phyloP scores from a whole-genome alignment of 2,329 filamentous ascomycete species.

The Nemania sp. region DNA sequence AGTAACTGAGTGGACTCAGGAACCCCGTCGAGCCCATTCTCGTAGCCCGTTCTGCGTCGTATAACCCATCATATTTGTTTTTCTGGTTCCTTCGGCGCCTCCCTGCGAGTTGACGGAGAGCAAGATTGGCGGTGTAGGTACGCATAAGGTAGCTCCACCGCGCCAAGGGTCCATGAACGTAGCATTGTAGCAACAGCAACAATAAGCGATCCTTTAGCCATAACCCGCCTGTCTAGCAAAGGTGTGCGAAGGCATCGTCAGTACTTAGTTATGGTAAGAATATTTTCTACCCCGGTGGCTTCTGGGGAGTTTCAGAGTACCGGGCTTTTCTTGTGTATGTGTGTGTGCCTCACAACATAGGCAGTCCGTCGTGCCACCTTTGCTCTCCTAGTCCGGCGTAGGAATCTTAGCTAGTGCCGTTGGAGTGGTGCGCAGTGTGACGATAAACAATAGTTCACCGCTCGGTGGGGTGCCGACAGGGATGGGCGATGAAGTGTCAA shows the following conservation, averaged over 20 bases:
- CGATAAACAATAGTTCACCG: not conserved
- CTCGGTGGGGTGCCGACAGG: not conserved
- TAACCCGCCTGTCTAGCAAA: not conserved
- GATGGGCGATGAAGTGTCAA: not conserved
- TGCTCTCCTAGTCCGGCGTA: not conserved
- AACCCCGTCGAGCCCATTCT: not conserved
- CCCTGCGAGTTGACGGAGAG: not conserved
- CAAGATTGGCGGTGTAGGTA: not conserved
- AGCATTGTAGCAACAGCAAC: not conserved
- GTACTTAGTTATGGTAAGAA: not conserved
- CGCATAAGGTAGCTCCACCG: not conserved
- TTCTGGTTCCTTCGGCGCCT: not conserved
- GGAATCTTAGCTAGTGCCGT: slow-evolving; percentile 10
- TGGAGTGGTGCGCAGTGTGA: slow-evolving; percentile 10
- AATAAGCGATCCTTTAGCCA: not conserved
- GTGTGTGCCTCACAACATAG: not conserved
- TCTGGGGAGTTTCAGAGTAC: not conserved
- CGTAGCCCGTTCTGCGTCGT: not conserved
- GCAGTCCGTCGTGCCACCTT: not conserved
- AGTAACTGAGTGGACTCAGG: not conserved
- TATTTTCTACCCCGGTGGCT: not conserved
- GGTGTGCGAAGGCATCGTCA: not conserved
- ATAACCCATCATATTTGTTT: not conserved
- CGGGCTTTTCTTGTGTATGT: not conserved
- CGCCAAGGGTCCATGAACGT: not conserved